Evolutionary conservation across 2,329 filamentous ascomycete genomes (phyloP), one percentile per base, ranked within the genome.

Genomic region (Trichoderma polysporum): DNA sequence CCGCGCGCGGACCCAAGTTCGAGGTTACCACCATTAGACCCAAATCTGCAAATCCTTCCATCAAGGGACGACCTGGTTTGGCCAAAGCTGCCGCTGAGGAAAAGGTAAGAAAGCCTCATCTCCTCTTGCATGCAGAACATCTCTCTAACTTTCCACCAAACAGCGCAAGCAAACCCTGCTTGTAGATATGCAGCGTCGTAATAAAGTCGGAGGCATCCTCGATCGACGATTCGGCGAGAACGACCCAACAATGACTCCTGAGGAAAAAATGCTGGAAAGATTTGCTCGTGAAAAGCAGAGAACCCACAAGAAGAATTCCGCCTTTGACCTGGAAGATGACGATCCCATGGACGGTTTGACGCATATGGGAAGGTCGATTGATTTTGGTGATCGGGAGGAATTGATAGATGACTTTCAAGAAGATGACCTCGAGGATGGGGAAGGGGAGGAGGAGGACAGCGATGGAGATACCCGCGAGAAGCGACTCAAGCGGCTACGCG

Each of bases 211-310:
- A 70, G 94, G 94, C 4, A 92, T 99, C 69, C 80, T 97, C 62
- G 95, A 99, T 84, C 88, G 93, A 74, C 90, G 95, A 73, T 97
- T 99, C 74, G 95, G 96, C 78, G 96, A 99, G 82, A 91, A 96
- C 74, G 94, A 99, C 77, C 92, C 93, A 12, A 91, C 89, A 13
- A 94, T 99, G 92, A 92, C 92, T 3, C 90, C 93, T 2, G 95
- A 99, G 75, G 92, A 98, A 75, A 91, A 91, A 76, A 95, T 95
- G 81, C 86, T 95, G 71, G 92, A 97, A 78, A 87, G 95, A 75
- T 99, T 97, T 76, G 92, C 94, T 52, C 84, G 89, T 73, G 95
- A 97, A 80, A 95, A 95, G 78, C 90, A 94, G 80, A 85, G 86
- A 72, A 86, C 86, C 70, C 88, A 92, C 81, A 93, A 91, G 77